Conservation (phyloP, 306 rosid species). For the Canavalia gladiata region DNA sequence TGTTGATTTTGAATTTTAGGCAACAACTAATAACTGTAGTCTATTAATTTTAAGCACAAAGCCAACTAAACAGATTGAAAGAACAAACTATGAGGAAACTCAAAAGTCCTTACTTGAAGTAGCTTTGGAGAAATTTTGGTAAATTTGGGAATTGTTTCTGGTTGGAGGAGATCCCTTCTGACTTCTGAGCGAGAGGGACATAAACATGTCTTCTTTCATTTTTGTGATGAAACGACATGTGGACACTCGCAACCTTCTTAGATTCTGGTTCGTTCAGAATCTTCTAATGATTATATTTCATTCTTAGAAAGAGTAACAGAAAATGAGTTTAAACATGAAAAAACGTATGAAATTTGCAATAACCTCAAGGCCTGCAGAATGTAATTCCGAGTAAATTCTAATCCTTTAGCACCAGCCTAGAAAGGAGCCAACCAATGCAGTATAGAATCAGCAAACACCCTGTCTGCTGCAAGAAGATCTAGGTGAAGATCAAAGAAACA, state of each 20-base stretch:
- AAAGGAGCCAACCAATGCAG: too few relatives aligned
- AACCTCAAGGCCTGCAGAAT: too few relatives aligned
- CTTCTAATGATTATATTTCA: neutral
- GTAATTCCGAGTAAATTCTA: too few relatives aligned
- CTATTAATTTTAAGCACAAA: neutral
- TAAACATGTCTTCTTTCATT: slow-evolving; percentile 51
- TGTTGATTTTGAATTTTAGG: too few relatives aligned
- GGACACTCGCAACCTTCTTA: slow-evolving; percentile 48
- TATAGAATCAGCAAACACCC: too few relatives aligned
- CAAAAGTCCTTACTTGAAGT: slow-evolving; percentile 57
- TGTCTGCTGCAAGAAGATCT: too few relatives aligned
- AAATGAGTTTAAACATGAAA: too few relatives aligned
- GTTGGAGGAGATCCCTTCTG: slow-evolving; percentile 37
- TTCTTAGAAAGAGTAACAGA: too few relatives aligned
- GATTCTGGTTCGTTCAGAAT: slow-evolving; percentile 49
- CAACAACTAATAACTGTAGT: too few relatives aligned
- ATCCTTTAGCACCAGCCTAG: too few relatives aligned
- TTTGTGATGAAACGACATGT: slow-evolving; percentile 56
- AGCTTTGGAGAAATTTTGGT: slow-evolving; percentile 51
- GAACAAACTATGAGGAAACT: neutral
- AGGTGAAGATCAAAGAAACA: too few relatives aligned
- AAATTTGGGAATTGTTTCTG: slow-evolving; percentile 55
- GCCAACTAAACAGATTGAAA: neutral
- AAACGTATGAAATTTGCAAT: too few relatives aligned
- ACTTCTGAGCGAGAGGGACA: slow-evolving; percentile 52